Conservation (phyloP, 169 alveolate genomes). For the Ichthyophthirius multifiliis region DNA sequence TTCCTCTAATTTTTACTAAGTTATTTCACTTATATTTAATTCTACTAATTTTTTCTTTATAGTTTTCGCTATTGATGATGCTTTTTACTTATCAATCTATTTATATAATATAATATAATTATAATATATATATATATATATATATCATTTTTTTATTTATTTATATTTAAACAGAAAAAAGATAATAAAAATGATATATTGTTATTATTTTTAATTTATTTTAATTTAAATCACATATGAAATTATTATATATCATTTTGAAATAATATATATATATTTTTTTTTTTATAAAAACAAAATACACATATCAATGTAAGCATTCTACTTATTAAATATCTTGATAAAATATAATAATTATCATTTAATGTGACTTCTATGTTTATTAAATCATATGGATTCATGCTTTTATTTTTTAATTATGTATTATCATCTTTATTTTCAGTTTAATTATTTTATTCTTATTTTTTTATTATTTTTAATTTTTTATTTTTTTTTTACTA, state of each 20-base stretch:
- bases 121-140: background rate
- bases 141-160: slow-evolving; percentile 48
- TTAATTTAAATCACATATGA: too few relatives aligned
- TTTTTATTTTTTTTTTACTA: too few relatives aligned
- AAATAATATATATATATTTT: too few relatives aligned
- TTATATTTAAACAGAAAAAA: too few relatives aligned
- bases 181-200: too few relatives aligned
- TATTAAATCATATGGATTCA: slow-evolving; percentile 45
- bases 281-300: too few relatives aligned
- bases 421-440: background rate
- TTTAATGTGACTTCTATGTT: slow-evolving; percentile 60
- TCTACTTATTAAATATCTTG: slow-evolving; percentile 64
- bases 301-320: slow-evolving; percentile 55
- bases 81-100: slow-evolving; percentile 15
- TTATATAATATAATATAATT: background rate
- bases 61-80: slow-evolving; percentile 56
- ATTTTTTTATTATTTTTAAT: too few relatives aligned
- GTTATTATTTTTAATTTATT: too few relatives aligned
- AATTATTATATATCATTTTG: too few relatives aligned
- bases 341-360: slow-evolving; percentile 67
- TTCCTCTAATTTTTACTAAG: slow-evolving; percentile 42
- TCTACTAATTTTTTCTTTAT: slow-evolving; percentile 59
- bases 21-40: slow-evolving; percentile 47
- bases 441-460: too few relatives aligned
- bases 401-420: background rate